phyloP scores from a whole-genome alignment of 345 rosid genomes.

The Salix dunnii region DNA sequence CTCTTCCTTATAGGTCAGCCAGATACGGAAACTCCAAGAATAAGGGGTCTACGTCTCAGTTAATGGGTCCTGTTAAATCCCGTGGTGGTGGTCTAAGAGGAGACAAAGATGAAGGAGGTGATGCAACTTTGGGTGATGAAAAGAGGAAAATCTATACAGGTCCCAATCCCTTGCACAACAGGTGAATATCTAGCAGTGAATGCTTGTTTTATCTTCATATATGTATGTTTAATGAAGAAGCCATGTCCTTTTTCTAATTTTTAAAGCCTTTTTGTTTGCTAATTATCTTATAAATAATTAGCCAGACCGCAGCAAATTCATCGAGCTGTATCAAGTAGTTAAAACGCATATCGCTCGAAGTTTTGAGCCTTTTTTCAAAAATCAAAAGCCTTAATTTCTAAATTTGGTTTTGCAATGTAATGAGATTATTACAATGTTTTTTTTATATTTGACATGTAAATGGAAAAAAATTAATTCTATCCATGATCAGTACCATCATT shows the following conservation, averaged over 20 bases:
- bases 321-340: neutral
- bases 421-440: too few species aligned
- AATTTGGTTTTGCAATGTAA: neutral
- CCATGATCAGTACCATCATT: neutral
- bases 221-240: neutral
- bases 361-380: neutral
- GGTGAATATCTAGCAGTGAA: slow-evolving; percentile 17
- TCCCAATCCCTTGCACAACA: slow-evolving; percentile 65
- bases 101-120: slow-evolving; percentile 14
- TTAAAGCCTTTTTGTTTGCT: neutral
- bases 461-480: neutral
- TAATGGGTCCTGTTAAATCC: slow-evolving; percentile 3
- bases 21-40: slow-evolving; percentile 26
- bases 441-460: neutral
- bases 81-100: slow-evolving; percentile 12
- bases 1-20: slow-evolving; percentile 20
- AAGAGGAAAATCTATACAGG: slow-evolving; percentile 60
- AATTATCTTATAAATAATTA: neutral
- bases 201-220: neutral
- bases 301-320: neutral
- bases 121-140: slow-evolving; percentile 33
- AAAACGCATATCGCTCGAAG: neutral
- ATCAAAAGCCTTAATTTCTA: neutral
- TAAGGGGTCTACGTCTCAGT: slow-evolving; percentile 16
- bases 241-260: neutral